Conservation (phyloP, 768 basidiomycete genomes). For the Sarcomyxa edulis region DNA sequence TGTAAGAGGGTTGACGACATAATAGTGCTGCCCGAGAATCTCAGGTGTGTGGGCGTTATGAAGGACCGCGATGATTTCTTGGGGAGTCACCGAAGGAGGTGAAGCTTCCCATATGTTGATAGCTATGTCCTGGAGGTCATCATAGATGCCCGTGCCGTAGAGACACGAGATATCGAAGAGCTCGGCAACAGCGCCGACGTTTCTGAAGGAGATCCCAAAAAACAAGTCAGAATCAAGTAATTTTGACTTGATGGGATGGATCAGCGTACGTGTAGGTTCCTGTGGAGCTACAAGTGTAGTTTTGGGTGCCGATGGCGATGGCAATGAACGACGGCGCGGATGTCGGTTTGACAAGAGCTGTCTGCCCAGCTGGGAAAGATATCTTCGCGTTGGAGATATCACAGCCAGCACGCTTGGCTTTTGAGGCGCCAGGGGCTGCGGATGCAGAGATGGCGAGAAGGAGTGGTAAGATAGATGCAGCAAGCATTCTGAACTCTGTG, state of each 20-base stretch:
- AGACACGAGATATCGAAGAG: constrained; percentile 52
- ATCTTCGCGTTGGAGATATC: constrained; percentile 17
- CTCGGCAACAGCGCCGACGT: constrained; percentile 44
- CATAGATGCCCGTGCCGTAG: constrained; percentile 22
- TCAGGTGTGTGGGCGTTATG: constrained; percentile 8
- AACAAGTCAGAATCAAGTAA: background rate
- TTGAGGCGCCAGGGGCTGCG: background rate
- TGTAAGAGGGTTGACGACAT: constrained; percentile 38
- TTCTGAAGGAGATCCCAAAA: constrained; percentile 22
- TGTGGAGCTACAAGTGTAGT: constrained; percentile 43
- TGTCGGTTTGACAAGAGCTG: constrained; percentile 29
- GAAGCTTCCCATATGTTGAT: constrained; percentile 18
- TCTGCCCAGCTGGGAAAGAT: constrained; percentile 18
- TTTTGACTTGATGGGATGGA: background rate
- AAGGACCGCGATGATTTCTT: constrained; percentile 14
- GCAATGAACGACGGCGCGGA: constrained; percentile 32
- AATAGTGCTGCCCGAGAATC: constrained; percentile 52
- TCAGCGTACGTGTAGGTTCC: constrained; percentile 41
- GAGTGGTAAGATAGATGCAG: background rate
- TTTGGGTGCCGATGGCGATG: constrained; percentile 46
- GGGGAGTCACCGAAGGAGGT: constrained; percentile 11
- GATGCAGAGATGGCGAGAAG: background rate
- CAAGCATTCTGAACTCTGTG: no score
- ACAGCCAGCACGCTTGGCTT: constrained; percentile 12
- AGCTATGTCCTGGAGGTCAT: constrained; percentile 22